These are phyloP conservation scores for Gaeumannomyces sp. DNA, from an alignment of 2,329 filamentous ascomycete species.

Conservation along the genomic window DNA sequence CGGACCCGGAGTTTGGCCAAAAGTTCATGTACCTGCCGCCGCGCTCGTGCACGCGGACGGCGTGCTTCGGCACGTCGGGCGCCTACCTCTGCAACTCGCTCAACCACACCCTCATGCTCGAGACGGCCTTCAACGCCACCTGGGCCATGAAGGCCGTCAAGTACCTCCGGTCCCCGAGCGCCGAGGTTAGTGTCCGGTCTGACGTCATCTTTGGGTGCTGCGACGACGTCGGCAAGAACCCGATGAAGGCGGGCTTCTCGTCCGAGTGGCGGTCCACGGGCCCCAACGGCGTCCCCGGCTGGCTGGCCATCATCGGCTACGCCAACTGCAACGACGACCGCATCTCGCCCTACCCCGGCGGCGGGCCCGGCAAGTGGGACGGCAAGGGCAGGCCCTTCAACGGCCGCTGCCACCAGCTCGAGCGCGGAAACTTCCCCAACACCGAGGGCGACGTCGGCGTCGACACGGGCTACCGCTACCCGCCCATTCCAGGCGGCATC, in stretches of 20 bases:
- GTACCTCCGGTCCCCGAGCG: no score
- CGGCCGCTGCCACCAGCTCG: not conserved
- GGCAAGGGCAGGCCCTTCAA: not conserved
- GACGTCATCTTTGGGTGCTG: not conserved
- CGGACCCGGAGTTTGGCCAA: not conserved
- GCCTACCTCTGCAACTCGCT: not conserved
- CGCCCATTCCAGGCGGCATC: no score
- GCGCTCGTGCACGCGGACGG: not conserved
- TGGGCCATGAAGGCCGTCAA: not conserved
- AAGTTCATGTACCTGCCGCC: not conserved
- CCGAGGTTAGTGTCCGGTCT: no score
- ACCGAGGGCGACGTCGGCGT: not conserved
- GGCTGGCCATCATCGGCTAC: not conserved
- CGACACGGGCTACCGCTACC: no score
- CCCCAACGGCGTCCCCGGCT: not conserved
- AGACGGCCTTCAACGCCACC: not conserved
- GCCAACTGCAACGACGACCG: not conserved
- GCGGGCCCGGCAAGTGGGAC: constrained; percentile 1
- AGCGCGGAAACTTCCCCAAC: not conserved
- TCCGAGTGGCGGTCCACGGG: not conserved
- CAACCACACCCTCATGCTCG: not conserved
- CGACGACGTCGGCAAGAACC: not conserved
- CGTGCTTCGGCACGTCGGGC: not conserved
- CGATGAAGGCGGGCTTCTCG: not conserved
- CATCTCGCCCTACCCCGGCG: not conserved